Base-by-base conservation (phyloP, 1,284 basidiomycete species). In the Inonotus obliquus region DNA sequence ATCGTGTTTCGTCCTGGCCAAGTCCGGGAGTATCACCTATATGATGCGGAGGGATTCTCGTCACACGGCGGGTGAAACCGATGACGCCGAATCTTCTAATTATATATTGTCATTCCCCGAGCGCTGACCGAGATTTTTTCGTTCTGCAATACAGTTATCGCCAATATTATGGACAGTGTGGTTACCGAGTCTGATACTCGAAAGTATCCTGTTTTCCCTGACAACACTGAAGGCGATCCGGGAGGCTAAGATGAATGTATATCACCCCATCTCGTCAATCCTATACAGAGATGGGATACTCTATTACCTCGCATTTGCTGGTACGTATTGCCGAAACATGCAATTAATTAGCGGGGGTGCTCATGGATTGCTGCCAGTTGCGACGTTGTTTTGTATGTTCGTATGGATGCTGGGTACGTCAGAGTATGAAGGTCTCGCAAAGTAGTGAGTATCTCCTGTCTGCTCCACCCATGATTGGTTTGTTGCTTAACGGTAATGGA, bases 231-330 rank as follows among this genome's bases (percentile, higher is more conserved):
- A 64, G 35, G 63, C 63, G 21, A 61, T 61, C 29, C 45, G 49
- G 11, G 63, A 64, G 41, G 59, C 63, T 17, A 54, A 41, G 21
- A 47, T 45, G 6, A 41, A 59, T 21, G 39, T 60, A 7, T 64
- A 61, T 25, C 61, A 60, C 25, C 63, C 63, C 9, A 64, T 64
- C 17, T 51, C 63, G 32, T 53, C 59, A 17, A 64, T 64, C 37
- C 60, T 64, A 11, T 64, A 61, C 53, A 47, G 63, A 11, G 63
- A 64, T 45, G 63, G 63, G 19, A 64, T 64, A 44, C 37, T 64
- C 17, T 64, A 64, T 35, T 64, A 54, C 41, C 19, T 64, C 10
- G 55, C 63, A 1, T 59, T 64, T 32, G 11, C 63, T 13, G 52
- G 63, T 64, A 41, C 11, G 57, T 38, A n/a, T 9, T 54, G 29